These are phyloP conservation scores for Fusarium pseudograminearum DNA, from an alignment of 2,329 filamentous ascomycete genomes.

Conservation along the genomic window DNA sequence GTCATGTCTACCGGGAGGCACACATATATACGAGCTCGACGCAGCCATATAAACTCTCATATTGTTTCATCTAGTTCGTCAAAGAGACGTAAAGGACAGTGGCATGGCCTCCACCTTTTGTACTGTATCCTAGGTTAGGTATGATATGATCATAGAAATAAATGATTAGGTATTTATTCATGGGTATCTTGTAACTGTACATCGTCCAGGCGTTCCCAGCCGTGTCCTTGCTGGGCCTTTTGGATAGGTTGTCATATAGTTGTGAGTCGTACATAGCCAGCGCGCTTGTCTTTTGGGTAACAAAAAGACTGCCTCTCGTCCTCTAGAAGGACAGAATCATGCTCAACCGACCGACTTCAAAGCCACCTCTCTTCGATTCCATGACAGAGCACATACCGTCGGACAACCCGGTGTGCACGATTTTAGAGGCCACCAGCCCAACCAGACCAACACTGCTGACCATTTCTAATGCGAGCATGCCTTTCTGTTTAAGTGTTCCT, in stretches of 20 bases:
- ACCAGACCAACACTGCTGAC: conserved; percentile 79
- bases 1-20: not conserved
- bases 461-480: conserved; percentile 78
- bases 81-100: not conserved
- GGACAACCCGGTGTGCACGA: conserved; percentile 52
- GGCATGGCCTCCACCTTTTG: not conserved
- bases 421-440: conserved; percentile 77
- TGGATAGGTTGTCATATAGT: not conserved
- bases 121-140: not conserved
- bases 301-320: not conserved
- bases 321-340: conserved; percentile 40
- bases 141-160: not conserved
- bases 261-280: not conserved
- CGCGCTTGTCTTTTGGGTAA: not conserved
- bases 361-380: conserved; percentile 28
- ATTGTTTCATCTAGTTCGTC: not conserved
- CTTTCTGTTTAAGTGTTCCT: conserved; percentile 72
- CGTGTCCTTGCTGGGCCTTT: not conserved
- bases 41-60: not conserved
- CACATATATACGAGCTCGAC: not conserved
- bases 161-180: conserved; percentile 12
- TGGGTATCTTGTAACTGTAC: conserved; percentile 42
- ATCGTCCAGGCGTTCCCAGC: conserved; percentile 8
- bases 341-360: conserved; percentile 41
- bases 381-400: conserved; percentile 38